A percentile compares a stretch with the other conserved stretches of the same genome.
These are phyloP conservation scores for Daldinia loculata DNA, from an alignment of 495 filamentous ascomycete genomes.

Conservation along the genomic window DNA sequence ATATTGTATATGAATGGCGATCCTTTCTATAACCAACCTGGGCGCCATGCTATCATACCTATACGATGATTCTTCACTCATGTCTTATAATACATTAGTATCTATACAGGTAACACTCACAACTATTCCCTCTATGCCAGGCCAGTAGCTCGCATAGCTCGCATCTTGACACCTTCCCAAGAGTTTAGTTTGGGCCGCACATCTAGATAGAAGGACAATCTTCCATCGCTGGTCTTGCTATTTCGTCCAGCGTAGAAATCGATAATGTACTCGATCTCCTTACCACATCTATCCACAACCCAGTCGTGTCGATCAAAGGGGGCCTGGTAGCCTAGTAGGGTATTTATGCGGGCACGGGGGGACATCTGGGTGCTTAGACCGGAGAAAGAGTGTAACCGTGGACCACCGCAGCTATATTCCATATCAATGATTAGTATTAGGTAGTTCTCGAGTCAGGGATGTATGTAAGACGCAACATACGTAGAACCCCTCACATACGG, in stretches of 20 bases:
- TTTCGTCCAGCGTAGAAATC: slow-evolving; percentile 92
- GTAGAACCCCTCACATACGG: slow-evolving; percentile 65
- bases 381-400: slow-evolving; percentile 82
- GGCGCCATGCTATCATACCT: slow-evolving; percentile 30
- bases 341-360: slow-evolving; percentile 83
- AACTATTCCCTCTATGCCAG: slow-evolving; percentile 52
- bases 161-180: slow-evolving; percentile 89
- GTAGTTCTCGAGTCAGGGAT: not conserved
- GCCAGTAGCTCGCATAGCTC: slow-evolving; percentile 70
- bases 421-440: not conserved
- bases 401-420: slow-evolving; percentile 73
- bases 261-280: slow-evolving; percentile 90
- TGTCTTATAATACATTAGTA: slow-evolving; percentile 7
- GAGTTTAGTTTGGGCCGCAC: slow-evolving; percentile 94
- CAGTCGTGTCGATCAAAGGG: slow-evolving; percentile 98
- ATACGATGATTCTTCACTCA: slow-evolving; percentile 6
- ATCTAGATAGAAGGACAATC: slow-evolving; percentile 91
- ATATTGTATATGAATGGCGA: slow-evolving; percentile 27
- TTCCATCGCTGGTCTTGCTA: slow-evolving; percentile 47
- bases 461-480: slow-evolving; percentile 31
- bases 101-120: slow-evolving; percentile 1
- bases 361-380: slow-evolving; percentile 77
- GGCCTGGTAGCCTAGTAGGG: slow-evolving; percentile 81
- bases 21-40: slow-evolving; percentile 19
- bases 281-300: slow-evolving; percentile 95